Evolutionary conservation across 1,284 basidiomycete genomes (phyloP), one percentile per base, ranked within the genome.

Genomic region (Bondarzewia mesenterica): DNA sequence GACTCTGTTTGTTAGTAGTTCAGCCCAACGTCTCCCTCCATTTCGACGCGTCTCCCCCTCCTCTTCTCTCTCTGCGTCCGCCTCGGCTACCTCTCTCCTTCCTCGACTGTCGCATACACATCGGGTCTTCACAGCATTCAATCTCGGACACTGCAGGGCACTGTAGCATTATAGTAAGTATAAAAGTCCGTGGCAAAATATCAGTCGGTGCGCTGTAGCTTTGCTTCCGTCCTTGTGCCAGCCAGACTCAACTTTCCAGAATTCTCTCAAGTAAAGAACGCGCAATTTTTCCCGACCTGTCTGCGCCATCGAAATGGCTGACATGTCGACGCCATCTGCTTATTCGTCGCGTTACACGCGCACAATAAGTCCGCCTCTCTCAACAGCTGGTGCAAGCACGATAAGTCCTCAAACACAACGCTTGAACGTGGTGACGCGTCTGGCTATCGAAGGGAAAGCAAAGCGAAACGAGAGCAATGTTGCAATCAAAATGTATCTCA

Each of bases 391-490:
- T 46, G 66, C 70, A 1, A 64, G 64, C 23, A 58, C 59, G 2
- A 52, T 63, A 2, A 47, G 52, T 7, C 55, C 55, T 14, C 63
- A 68, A 22, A 72, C 72, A 46, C 67, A 70, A 46, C 81, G 74
- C 56, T 57, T 80, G 45, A 85, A 85, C 58, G 67, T 86, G 16
- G 82, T 88, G 3, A 82, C 83, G 50, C 81, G 83, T 51, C 73
- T 88, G 26, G 80, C 78, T 10, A 77, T 89, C 45, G 83, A 87
- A 58, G 85, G 85, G 32, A 82, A 78, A 61, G 79, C 79, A 23
- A 82, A 78, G 61, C 74, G 75, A 25, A 38, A 47, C 50, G 75
- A 73, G 2, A 81, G 85, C 58, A 81, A 79, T 39, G 83, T 77
- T 29, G 67, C 75, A 18, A 75, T 89, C 45, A 80, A 73, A 58